Evolutionary conservation across 192 early-diverging fungal species (phyloP).

Genomic region (Podila epigama): DNA sequence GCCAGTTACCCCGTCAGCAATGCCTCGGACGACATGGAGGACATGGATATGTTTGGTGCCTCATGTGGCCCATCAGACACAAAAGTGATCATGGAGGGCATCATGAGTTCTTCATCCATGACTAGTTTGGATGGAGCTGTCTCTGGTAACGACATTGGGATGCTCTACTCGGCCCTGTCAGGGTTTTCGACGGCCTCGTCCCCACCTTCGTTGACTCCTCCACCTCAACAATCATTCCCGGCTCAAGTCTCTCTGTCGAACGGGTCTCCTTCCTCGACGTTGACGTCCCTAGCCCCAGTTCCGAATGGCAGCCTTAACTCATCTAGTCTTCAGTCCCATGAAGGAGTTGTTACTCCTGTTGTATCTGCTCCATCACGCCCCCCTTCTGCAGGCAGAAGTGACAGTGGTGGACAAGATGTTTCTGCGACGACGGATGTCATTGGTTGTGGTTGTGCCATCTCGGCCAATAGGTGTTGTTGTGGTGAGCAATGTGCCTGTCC

Average conservation of each 20-base stretch:
- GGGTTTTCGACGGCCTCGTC: slow-evolving; percentile 30
- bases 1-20: slow-evolving; percentile 45
- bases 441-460: slow-evolving; percentile 38
- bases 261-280: neutral
- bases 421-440: neutral
- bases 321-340: neutral
- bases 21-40: slow-evolving; percentile 47
- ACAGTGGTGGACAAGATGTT: neutral
- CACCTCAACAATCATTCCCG: slow-evolving; percentile 20
- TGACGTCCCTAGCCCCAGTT: neutral
- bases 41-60: slow-evolving; percentile 28
- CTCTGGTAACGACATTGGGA: slow-evolving; percentile 43
- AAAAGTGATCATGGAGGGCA: slow-evolving; percentile 43
- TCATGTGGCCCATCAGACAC: slow-evolving; percentile 16
- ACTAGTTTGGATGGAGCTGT: slow-evolving; percentile 37
- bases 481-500: slow-evolving; percentile 44
- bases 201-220: slow-evolving; percentile 24
- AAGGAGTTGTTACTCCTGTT: slow-evolving; percentile 12
- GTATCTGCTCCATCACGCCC: slow-evolving; percentile 17
- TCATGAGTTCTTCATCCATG: slow-evolving; percentile 37
- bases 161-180: slow-evolving; percentile 46
- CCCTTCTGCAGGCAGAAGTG: slow-evolving; percentile 27
- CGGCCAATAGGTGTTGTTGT: slow-evolving; percentile 46
- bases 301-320: slow-evolving; percentile 14
- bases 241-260: slow-evolving; percentile 12